These are phyloP conservation scores for Guyanaporus albipodus DNA, from an alignment of 768 basidiomycete species.

Conservation along the genomic window DNA sequence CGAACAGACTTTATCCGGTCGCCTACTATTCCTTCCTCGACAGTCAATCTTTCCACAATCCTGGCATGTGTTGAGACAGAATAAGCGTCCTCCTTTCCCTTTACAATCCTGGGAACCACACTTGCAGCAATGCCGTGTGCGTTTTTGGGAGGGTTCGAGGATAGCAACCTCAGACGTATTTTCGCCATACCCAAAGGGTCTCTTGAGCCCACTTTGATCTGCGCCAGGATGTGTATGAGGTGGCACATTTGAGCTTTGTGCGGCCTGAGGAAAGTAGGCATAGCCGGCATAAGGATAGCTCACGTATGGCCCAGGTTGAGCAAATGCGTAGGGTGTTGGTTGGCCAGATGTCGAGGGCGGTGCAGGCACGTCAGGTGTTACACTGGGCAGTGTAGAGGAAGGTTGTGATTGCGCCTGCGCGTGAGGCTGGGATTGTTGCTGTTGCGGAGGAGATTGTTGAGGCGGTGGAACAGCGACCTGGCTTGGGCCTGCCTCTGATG, in stretches of 20 bases:
- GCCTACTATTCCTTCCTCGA: slow-evolving; percentile 70
- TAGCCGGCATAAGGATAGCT: slow-evolving; percentile 35
- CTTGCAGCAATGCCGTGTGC: slow-evolving; percentile 79
- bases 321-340: slow-evolving; percentile 29
- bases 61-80: slow-evolving; percentile 72
- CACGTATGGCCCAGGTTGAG: slow-evolving; percentile 32
- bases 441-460: slow-evolving; percentile 25
- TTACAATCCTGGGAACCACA: slow-evolving; percentile 80
- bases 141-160: slow-evolving; percentile 44
- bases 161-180: slow-evolving; percentile 26
- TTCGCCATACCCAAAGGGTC: slow-evolving; percentile 28
- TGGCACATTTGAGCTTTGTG: slow-evolving; percentile 21
- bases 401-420: slow-evolving; percentile 16
- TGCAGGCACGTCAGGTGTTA: slow-evolving; percentile 16
- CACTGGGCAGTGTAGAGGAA: slow-evolving; percentile 18
- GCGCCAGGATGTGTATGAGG: slow-evolving; percentile 23
- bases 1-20: slow-evolving; percentile 70
- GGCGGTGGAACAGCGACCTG: slow-evolving; percentile 16
- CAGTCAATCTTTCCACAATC: slow-evolving; percentile 82
- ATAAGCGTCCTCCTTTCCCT: slow-evolving; percentile 73
- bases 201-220: slow-evolving; percentile 28
- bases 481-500: slow-evolving; percentile 30
- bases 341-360: slow-evolving; percentile 24
- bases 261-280: slow-evolving; percentile 30
- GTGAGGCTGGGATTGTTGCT: slow-evolving; percentile 16